These are phyloP conservation scores for Talaromyces funiculosus DNA, from an alignment of 2,329 filamentous ascomycete species.

Conservation along the genomic window DNA sequence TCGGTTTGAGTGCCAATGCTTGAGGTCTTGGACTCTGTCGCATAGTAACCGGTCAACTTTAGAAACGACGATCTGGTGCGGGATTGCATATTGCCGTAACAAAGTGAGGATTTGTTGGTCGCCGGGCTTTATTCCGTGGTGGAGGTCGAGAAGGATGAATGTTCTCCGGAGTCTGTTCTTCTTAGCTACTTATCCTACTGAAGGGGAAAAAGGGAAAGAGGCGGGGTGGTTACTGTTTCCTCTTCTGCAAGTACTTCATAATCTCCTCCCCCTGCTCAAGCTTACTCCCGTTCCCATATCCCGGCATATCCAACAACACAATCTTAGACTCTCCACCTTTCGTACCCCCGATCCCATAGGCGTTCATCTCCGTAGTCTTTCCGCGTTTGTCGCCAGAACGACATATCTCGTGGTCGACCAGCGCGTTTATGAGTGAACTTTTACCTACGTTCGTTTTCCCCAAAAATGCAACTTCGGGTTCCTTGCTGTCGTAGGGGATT, in stretches of 20 bases:
- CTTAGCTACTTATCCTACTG: background rate
- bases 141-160: constrained; percentile 60
- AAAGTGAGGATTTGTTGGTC: constrained; percentile 55
- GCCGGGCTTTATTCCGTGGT: constrained; percentile 58
- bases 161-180: constrained; percentile 48
- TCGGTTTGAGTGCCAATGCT: constrained; percentile 15
- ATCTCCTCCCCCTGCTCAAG: constrained; percentile 62
- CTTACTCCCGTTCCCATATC: constrained; percentile 60
- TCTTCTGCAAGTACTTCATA: constrained; percentile 59
- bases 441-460: constrained; percentile 69
- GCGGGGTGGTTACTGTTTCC: constrained; percentile 49
- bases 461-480: constrained; percentile 61
- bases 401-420: constrained; percentile 50
- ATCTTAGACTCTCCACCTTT: constrained; percentile 43
- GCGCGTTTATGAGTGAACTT: constrained; percentile 59
- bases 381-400: constrained; percentile 56
- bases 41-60: constrained; percentile 57
- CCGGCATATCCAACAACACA: constrained; percentile 65
- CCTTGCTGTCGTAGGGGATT: constrained; percentile 48
- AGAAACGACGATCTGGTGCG: constrained; percentile 61
- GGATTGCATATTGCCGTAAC: constrained; percentile 52
- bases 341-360: constrained; percentile 55
- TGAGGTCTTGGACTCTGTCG: constrained; percentile 28
- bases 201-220: background rate
- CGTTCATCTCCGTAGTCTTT: constrained; percentile 60